These are phyloP conservation scores for Fraxinus anomala DNA, from an alignment of 257 asterid species.

Conservation along the genomic window DNA sequence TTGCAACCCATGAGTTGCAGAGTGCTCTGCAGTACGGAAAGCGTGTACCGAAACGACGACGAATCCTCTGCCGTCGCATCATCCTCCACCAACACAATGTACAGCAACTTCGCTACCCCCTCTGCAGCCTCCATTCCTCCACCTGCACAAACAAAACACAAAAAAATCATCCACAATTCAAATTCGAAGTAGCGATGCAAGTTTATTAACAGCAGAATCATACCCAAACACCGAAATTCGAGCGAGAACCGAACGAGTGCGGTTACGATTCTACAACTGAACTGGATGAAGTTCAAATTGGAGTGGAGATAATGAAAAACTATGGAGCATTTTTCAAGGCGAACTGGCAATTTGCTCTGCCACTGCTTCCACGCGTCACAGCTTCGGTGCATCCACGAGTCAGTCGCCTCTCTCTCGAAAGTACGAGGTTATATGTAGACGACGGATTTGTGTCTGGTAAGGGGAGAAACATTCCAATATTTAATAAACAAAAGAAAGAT, in stretches of 20 bases:
- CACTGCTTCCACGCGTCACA: conserved; percentile 65
- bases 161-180: conserved; percentile 6
- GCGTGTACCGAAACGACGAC: conserved; percentile 75
- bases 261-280: conserved; percentile 35
- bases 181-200: conserved; percentile 38
- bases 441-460: conserved; percentile 27
- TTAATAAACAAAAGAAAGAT: too few relatives aligned
- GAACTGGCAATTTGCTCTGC: conserved; percentile 59
- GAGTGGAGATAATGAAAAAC: background rate
- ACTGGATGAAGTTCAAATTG: background rate
- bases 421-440: conserved; percentile 14
- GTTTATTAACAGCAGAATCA: conserved; percentile 13
- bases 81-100: conserved; percentile 73
- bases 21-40: conserved; percentile 85
- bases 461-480: background rate
- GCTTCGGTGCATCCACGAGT: conserved; percentile 55
- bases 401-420: conserved; percentile 25
- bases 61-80: conserved; percentile 33
- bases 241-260: background rate
- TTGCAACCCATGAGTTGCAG: conserved; percentile 98
- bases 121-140: conserved; percentile 63
- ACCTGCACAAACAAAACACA: conserved; percentile 27
- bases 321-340: conserved; percentile 36
- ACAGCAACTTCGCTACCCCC: conserved; percentile 66
- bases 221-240: conserved; percentile 29